A percentile compares a stretch with the other conserved stretches of the same genome.
phyloP scores from a whole-genome alignment of 192 early-diverging fungal species.

The Lobulomyces angularis region DNA sequence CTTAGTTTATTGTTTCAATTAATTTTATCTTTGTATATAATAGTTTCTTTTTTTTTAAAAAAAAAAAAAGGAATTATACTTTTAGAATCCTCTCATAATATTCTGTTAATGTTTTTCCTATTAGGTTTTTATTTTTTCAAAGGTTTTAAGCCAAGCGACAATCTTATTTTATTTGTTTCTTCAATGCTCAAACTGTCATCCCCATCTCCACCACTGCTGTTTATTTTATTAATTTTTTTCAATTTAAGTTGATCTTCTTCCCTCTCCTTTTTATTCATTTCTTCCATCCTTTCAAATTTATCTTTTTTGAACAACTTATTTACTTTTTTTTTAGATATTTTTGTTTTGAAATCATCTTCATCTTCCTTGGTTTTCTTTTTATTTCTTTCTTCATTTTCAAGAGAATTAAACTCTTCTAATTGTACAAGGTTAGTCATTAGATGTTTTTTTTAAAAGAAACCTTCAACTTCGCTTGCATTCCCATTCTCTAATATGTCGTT shows the following conservation, averaged over 20 bases:
- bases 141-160: conserved; percentile 29
- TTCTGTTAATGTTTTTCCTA: no score
- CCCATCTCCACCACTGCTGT: conserved; percentile 5
- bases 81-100: no score
- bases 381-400: conserved; percentile 6
- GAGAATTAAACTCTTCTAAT: no score
- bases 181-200: conserved; percentile 28
- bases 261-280: not conserved
- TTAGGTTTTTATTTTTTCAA: no score
- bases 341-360: conserved; percentile 27
- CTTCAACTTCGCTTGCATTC: not conserved
- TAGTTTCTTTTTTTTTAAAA: no score
- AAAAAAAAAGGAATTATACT: no score
- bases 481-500: conserved; percentile 4
- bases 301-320: conserved; percentile 38
- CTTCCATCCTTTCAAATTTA: conserved; percentile 1
- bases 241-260: no score
- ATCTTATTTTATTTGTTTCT: conserved; percentile 33
- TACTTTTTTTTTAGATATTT: conserved; percentile 36
- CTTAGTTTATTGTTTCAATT: no score
- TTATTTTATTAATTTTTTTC: conserved; percentile 1
- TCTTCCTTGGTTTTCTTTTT: conserved; percentile 6
- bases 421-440: no score
- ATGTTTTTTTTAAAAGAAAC: no score
- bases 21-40: no score